phyloP scores from a whole-genome alignment of 192 early-diverging fungal species.

The Lobosporangium transversale region DNA sequence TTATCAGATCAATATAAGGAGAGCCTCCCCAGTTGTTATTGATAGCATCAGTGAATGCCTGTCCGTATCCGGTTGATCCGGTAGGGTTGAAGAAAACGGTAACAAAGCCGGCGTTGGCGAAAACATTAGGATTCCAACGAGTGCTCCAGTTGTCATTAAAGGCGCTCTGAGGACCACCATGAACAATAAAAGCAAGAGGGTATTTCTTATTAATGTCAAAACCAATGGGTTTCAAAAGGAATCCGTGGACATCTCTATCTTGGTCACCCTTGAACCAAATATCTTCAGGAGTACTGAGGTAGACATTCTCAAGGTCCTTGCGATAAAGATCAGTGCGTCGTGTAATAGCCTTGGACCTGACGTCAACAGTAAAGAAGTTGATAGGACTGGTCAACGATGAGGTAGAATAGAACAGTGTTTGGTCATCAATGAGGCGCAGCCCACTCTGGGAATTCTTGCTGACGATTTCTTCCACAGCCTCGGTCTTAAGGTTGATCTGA shows the following conservation, averaged over 20 bases:
- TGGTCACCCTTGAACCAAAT: slow-evolving; percentile 75
- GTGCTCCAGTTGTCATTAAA: slow-evolving; percentile 72
- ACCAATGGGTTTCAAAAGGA: slow-evolving; percentile 68
- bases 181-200: slow-evolving; percentile 81
- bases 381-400: slow-evolving; percentile 58
- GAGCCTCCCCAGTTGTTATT: slow-evolving; percentile 78
- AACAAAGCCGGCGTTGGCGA: slow-evolving; percentile 76
- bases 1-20: slow-evolving; percentile 81
- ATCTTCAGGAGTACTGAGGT: slow-evolving; percentile 67
- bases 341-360: slow-evolving; percentile 35
- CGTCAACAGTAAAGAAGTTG: slow-evolving; percentile 44
- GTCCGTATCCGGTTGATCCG: slow-evolving; percentile 84
- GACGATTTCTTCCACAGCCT: slow-evolving; percentile 58
- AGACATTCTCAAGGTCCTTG: slow-evolving; percentile 49
- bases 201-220: slow-evolving; percentile 70
- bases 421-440: slow-evolving; percentile 53
- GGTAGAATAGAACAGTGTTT: slow-evolving; percentile 57
- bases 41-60: slow-evolving; percentile 79
- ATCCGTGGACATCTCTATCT: slow-evolving; percentile 69
- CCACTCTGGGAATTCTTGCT: slow-evolving; percentile 58
- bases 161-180: slow-evolving; percentile 84
- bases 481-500: slow-evolving; percentile 64
- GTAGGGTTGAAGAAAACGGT: slow-evolving; percentile 79
- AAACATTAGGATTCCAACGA: slow-evolving; percentile 81
- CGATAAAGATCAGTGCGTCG: slow-evolving; percentile 60